Base-by-base conservation (phyloP, 2,329 filamentous ascomycete genomes). In the Alternaria infectoria region DNA sequence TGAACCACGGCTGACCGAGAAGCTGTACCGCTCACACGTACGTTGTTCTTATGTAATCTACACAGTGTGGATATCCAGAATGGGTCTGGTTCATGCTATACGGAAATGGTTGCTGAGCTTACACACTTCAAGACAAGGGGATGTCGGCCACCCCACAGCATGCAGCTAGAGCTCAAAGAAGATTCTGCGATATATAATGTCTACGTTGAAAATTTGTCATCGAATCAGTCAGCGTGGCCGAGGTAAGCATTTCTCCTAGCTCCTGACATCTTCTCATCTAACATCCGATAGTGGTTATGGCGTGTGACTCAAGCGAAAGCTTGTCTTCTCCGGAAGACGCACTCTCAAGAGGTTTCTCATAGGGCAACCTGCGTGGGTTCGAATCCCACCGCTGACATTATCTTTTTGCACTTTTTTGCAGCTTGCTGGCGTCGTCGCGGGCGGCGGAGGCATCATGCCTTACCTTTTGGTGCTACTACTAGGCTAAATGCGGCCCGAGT, bases 281-380 rank as follows among this genome's bases (percentile, higher is more conserved):
- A 45, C 43, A 45, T 45, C 43, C 12, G 43, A 45, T 21, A 57
- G 54, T 57, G 57, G 57, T 59, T 59, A 59, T 59, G 57, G 57
- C 57, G 57, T 59, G 57, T 59, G 57, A 59, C 57, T 59, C 57
- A 59, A 59, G 57, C 47, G 46, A 57, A 57, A 57, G 54, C 54
- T 57, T 57, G 36, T 54, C 43, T 44, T 54, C 28, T 30, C 12
- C 43, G n/a, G 23, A 43, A 54, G 46, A 28, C 36, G n/a, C 36
- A 54, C 23, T 49, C 25, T 47, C 45, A 55, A 36, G 54, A 30
- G 54, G 43, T 47, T 59, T 59, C 57, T 59, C 57, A 59, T 59
- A 44, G 57, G 57, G 57, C 57, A 59, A 59, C 57, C 57, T 44
- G 57, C 57, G 57, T 54, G 57, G 57, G 57, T 59, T 59, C 57